Base-by-base conservation (phyloP, 2,329 filamentous ascomycete genomes). In the Nakataea oryzae region DNA sequence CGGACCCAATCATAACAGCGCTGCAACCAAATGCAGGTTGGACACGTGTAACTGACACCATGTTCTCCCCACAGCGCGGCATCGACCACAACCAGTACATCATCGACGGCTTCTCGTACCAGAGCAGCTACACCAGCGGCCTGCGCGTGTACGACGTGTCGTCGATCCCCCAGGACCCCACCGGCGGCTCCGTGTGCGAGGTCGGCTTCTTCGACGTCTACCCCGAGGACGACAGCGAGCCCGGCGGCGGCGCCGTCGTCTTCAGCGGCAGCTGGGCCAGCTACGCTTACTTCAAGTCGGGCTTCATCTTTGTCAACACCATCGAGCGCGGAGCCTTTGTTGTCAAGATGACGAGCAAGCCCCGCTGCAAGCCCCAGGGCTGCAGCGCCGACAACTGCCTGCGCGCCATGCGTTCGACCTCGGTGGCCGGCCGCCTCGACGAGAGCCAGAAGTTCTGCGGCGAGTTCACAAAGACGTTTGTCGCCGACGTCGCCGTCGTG, bases 1-100 rank as follows among this genome's bases (percentile, higher is more conserved):
- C 28, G 5, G n/a, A 27, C n/a, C 27, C 56, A 69, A 69, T 54
- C 69, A 71, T 59, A 14, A 5, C 21, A 8, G n/a, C 24, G 28
- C 11, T 14, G 29, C 29, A 34, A 11, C 21, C 21, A 3, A 47
- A 3, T 2, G 34, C 34, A 50, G 8, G n/a, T 17, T 7, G 21
- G 11, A 50, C 21, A 24, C 3, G 41, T 50, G 41, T 9, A 50
- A 24, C 30, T 58, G 17, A 58, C 30, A 1, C 26, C 26, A 3
- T 24, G 11, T 13, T 58, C 3, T 0, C 4, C 28, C 17, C 34
- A 17, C 68, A 67, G 61, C 68, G 69, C 30, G 73, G 70, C 2
- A 75, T 78, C 64, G 77, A 79, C 65, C 77, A 79, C 70, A 79
- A 79, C 69, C 75, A 77, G 65, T 79, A 75, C 61, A 70, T 78